Evolutionary conservation across 192 early-diverging fungal species (phyloP).

Genomic region (Rhizophlyctis rosea): DNA sequence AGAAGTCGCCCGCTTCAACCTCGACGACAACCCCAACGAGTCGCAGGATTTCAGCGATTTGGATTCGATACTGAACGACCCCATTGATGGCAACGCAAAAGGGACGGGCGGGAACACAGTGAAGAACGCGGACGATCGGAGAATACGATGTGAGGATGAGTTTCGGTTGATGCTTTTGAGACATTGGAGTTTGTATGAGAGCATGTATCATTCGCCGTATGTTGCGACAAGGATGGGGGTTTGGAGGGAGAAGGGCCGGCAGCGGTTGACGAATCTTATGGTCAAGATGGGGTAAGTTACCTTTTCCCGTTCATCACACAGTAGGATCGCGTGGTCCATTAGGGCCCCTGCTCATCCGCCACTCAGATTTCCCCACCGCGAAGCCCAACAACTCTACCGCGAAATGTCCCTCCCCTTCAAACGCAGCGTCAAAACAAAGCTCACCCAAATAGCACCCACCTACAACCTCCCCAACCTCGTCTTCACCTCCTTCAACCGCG

Average conservation of each 20-base stretch:
- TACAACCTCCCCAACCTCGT: slow-evolving; percentile 78
- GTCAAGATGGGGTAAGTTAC: slow-evolving; percentile 83
- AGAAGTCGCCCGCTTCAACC: slow-evolving; percentile 62
- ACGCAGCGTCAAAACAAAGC: slow-evolving; percentile 56
- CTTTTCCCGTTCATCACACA: neutral
- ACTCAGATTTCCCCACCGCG: slow-evolving; percentile 70
- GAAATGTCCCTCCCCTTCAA: slow-evolving; percentile 63
- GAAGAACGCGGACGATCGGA: slow-evolving; percentile 44
- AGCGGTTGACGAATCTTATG: slow-evolving; percentile 74
- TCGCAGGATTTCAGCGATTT: slow-evolving; percentile 26
- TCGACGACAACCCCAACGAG: neutral
- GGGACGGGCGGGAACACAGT: neutral
- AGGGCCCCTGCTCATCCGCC: neutral
- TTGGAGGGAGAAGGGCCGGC: slow-evolving; percentile 82
- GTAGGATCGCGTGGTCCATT: neutral
- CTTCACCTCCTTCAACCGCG: slow-evolving; percentile 74
- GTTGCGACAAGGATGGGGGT: slow-evolving; percentile 83
- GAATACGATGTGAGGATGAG: slow-evolving; percentile 68
- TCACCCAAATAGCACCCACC: slow-evolving; percentile 60
- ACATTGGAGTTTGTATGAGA: slow-evolving; percentile 89
- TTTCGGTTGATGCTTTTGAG: slow-evolving; percentile 81
- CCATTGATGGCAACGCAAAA: slow-evolving; percentile 8
- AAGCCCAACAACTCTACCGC: slow-evolving; percentile 70
- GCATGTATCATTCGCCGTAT: slow-evolving; percentile 84
- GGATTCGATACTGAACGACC: slow-evolving; percentile 21